Base-by-base conservation (phyloP, 345 rosid species). In the Eucalyptus urophylla region DNA sequence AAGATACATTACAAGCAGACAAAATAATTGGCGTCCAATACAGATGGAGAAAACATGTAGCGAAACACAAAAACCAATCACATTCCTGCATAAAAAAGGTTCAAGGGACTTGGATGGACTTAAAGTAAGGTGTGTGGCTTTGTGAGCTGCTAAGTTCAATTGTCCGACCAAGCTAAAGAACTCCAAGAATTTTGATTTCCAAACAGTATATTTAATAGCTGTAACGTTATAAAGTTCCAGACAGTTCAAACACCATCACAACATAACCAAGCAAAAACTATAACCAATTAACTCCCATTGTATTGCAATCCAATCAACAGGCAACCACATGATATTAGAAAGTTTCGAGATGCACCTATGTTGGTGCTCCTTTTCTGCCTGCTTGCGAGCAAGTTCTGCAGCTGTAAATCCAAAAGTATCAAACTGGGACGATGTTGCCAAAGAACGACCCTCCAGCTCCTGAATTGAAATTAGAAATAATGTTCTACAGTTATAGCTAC, bases 341-440 rank as follows among this genome's bases (percentile, higher is more conserved):
- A 86, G 27, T 40, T 50, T 50, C 8, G 15, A 91, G 80, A 87
- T 86, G 90, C 43, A 98, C 99, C 99, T 95, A 88, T 95, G 92
- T 54, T 95, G 94, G 86, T 97, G 97, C 91, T 97, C 99, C 90
- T 94, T 98, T 91, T 97, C 95, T 69, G 96, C 98, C 92, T 96
- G 96, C 92, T 95, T 97, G 88, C 96, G 99, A 92, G 98, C 94
- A 76, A 90, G 88, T 92, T 96, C 99, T 58, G 96, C 98, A 90
- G 99, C 96, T 58, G 99, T 96, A 94, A 94, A 98, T 90, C 99
- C 99, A 95, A 98, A 98, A 33, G 99, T 98, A 92, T 98, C 99
- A 91, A 98, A 98, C 85, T 97, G 96, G 29, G 97, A 93, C 86
- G 97, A 93, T 24, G 98, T 95, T 49, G 94, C 94, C 90, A 98